These are phyloP conservation scores for Kluyveromyces starmeri DNA, from an alignment of 805 yeast genomes.

Conservation along the genomic window DNA sequence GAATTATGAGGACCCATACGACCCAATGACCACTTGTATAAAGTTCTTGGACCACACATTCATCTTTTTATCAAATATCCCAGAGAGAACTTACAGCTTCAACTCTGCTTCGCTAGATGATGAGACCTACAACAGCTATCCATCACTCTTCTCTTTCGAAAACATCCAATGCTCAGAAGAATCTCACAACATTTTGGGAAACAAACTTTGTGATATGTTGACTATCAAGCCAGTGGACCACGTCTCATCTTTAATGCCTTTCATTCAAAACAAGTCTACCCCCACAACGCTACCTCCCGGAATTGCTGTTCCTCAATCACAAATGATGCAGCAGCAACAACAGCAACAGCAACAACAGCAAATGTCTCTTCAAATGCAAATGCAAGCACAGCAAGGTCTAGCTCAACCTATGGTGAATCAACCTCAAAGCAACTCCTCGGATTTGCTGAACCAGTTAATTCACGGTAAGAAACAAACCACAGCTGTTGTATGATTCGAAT, in stretches of 20 bases:
- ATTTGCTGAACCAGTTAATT: conserved; percentile 75
- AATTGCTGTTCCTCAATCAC: conserved; percentile 23
- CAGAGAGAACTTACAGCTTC: conserved; percentile 32
- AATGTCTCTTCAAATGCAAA: conserved; percentile 14
- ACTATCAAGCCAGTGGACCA: conserved; percentile 29
- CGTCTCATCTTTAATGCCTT: conserved; percentile 25
- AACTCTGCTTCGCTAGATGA: conserved; percentile 26
- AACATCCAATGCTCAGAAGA: conserved; percentile 30
- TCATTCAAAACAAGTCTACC: conserved; percentile 19
- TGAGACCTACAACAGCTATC: conserved; percentile 22
- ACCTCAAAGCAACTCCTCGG: conserved; percentile 49
- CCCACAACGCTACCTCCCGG: conserved; percentile 11
- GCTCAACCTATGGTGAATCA: conserved; percentile 13
- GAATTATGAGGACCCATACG: conserved; percentile 36
- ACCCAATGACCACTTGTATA: conserved; percentile 38
- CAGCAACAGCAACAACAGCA: conserved; percentile 24
- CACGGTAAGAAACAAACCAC: conserved; percentile 54
- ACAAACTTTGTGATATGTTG: conserved; percentile 30
- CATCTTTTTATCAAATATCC: conserved; percentile 32
- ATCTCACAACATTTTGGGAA: conserved; percentile 25
- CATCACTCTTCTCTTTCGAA: conserved; percentile 44
- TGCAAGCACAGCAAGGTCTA: conserved; percentile 22
- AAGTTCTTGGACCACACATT: conserved; percentile 42
- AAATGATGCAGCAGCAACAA: conserved; percentile 14
- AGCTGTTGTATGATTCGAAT: conserved; percentile 13